Evolutionary conservation across 345 rosid species (phyloP).

Genomic region (Rhodomyrtus tomentosa): DNA sequence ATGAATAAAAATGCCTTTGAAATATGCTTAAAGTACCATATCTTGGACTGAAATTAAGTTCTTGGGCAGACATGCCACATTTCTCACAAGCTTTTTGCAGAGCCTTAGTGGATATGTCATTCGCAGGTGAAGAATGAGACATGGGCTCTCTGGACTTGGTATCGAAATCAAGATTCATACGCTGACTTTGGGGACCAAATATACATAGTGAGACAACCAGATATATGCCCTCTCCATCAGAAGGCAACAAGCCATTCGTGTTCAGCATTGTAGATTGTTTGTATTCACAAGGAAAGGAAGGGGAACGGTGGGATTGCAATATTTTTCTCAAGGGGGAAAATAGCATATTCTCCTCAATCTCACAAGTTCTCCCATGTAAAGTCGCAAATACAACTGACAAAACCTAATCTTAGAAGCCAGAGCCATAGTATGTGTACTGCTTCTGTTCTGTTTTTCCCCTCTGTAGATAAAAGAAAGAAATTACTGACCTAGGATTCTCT

Average conservation of each 20-base stretch:
- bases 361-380: not conserved
- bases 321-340: not conserved
- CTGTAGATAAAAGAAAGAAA: not conserved
- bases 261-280: not conserved
- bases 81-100: not conserved
- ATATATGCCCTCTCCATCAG: conserved; percentile 17
- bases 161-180: conserved; percentile 61
- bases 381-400: not conserved
- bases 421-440: not conserved
- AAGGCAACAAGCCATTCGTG: not conserved
- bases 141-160: conserved; percentile 88
- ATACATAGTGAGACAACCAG: conserved; percentile 73
- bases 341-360: not conserved
- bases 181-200: conserved; percentile 51
- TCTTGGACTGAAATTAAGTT: not conserved
- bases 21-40: not conserved
- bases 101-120: not conserved
- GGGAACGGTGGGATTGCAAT: not conserved
- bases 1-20: not conserved
- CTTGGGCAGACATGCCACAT: not conserved
- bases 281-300: not conserved
- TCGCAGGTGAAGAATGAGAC: conserved; percentile 76
- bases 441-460: not conserved
- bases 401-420: not conserved
- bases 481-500: not conserved